Evolutionary conservation across 2,329 filamentous ascomycete genomes (phyloP), one percentile per base, ranked within the genome.

Genomic region (Fusarium hainanense): DNA sequence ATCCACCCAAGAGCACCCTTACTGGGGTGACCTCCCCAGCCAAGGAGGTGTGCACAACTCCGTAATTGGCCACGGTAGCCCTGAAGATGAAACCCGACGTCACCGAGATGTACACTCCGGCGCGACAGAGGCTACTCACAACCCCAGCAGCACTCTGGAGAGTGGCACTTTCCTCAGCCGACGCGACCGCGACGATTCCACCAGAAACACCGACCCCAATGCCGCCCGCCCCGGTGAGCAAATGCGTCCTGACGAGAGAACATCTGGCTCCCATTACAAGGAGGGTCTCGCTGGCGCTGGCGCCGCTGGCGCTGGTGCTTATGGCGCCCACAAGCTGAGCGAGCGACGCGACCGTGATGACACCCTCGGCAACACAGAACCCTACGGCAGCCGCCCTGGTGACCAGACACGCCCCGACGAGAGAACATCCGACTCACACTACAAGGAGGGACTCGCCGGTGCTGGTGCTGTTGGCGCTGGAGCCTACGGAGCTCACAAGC

Each of bases 1-100:
- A 30, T 42, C 61, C 8, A 30, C 65, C 4, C 14, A 61, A 18
- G 62, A 69, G 16, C 49, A 68, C 37, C 71, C 71, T 2, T 73
- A 73, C 40, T 73, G 71, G 71, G 71, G 71, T 7, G 63, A 70
- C 4, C 47, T 73, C 4, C 55, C 70, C 5, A 54, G 58, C 13
- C 9, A 23, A 14, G 60, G 23, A 14, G 62, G 62, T 12, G 60
- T 64, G 8, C 62, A 64, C 46, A 64, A 64, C 46, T 63, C 57
- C 2, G 52, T 68, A 3, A 49, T 63, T 4, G 70, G 70, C 0
- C 70, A 59, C 3, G 70, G 64, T 4, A 71, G 70, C 23, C 37
- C 59, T 4, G 63, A 69, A 14, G 61, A 61, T 1, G 64, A 69
- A 16, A 32, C 27, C 6, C 21, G 37, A 44, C 62, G 69, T 41